A percentile compares a stretch with the other conserved stretches of the same genome.
Conservation (phyloP, 116 monocot genomes). For the Dioscorea cayenensis region DNA sequence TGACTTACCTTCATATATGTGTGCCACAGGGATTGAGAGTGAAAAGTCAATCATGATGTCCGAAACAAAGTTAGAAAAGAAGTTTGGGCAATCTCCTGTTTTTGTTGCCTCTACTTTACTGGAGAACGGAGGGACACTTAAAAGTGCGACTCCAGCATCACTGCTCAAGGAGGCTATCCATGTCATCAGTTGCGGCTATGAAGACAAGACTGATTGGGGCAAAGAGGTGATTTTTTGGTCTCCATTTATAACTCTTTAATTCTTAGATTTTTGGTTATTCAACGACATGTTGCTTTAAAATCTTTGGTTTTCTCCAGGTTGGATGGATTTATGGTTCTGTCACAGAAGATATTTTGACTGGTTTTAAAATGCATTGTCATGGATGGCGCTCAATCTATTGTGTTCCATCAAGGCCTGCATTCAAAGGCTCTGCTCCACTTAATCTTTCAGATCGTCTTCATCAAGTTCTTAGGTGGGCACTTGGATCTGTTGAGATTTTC, state of each 20-base stretch:
- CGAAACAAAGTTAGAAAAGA: slow-evolving; percentile 82
- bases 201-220: slow-evolving; percentile 99
- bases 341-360: slow-evolving; percentile 96
- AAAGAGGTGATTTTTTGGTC: slow-evolving; percentile 56
- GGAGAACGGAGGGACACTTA: slow-evolving; percentile 80
- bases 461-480: slow-evolving; percentile 96
- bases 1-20: not conserved
- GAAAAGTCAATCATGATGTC: slow-evolving; percentile 36
- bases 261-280: not conserved
- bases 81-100: slow-evolving; percentile 91
- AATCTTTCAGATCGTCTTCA: slow-evolving; percentile 97
- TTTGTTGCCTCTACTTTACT: slow-evolving; percentile 89
- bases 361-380: slow-evolving; percentile 97
- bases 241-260: not conserved
- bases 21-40: slow-evolving; percentile 33
- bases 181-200: slow-evolving; percentile 95
- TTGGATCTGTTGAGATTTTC: slow-evolving; percentile 93
- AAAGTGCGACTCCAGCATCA: slow-evolving; percentile 82
- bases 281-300: not conserved
- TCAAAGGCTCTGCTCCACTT: slow-evolving; percentile 91
- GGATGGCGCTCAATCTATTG: slow-evolving; percentile 95
- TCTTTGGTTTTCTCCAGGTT: slow-evolving; percentile 36
- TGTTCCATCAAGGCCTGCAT: slow-evolving; percentile 56
- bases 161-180: slow-evolving; percentile 96
- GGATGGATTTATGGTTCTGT: slow-evolving; percentile 97